Base-by-base conservation (phyloP, 768 basidiomycete species). In the Kwoniella heveanensis region DNA sequence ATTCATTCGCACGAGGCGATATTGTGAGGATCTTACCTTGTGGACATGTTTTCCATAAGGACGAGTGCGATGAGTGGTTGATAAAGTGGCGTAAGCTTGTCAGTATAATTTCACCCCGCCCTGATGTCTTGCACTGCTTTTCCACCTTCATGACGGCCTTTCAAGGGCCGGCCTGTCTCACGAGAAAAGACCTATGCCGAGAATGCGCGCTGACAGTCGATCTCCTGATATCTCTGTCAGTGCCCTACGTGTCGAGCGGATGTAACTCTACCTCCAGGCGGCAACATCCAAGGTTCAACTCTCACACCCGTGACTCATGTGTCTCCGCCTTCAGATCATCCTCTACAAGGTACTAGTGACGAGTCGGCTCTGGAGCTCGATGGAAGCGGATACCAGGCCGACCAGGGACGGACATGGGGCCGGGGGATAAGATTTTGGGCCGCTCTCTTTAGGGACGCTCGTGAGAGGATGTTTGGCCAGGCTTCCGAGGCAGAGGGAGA, bases 171-270 rank as follows among this genome's bases (percentile, higher is more conserved):
- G n/a, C n/a, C n/a, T n/a, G n/a, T n/a, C n/a, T n/a, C n/a, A n/a
- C n/a, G n/a, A n/a, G n/a, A n/a, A n/a, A n/a, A n/a, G n/a, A n/a
- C n/a, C 32, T 36, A 6, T 25, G 15, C 12, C 19, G 19, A 24
- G 17, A 4, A 24, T 9, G 9, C 8, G 51, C 22, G 51, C 8
- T 53, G 24, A 29, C 10, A 53, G 32, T 13, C 32, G 32, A n/a
- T n/a, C 32, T 7, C 7, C 32, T 36, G 32, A 36, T 32, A 62
- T 58, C 59, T 66, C 27, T 63, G 58, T 0, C 68, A 95, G 92
- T 96, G 92, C 71, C 92, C 92, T 5, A 84, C 93, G 2, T 96
- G 92, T 82, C 91, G 94, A 79, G 88, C 90, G 53, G 92, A 96
- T 75, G 91, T 96, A 52, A 95, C 92, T 1, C 53, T 75, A 2